Evolutionary conservation across 2,329 filamentous ascomycete genomes (phyloP).

Genomic region (Talaromyces sp.): DNA sequence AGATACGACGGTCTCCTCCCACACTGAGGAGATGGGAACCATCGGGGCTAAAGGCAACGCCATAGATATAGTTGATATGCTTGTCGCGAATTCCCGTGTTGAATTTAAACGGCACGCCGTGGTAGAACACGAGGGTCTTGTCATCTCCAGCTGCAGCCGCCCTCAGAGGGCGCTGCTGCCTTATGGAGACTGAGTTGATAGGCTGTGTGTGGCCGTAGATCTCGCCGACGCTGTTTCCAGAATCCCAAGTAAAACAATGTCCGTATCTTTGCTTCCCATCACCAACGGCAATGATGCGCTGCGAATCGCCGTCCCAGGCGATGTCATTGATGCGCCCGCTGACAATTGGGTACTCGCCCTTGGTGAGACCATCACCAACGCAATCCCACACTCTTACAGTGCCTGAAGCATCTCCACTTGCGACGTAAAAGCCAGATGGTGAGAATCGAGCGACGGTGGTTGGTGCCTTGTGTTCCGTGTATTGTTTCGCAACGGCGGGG

Average conservation of each 20-base stretch:
- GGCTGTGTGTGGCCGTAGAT: conserved; percentile 85
- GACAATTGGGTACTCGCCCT: conserved; percentile 92
- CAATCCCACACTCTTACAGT: conserved; percentile 87
- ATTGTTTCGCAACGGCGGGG: conserved; percentile 78
- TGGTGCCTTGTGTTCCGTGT: conserved; percentile 80
- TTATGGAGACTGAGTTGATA: conserved; percentile 86
- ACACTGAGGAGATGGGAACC: conserved; percentile 77
- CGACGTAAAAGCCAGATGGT: conserved; percentile 90
- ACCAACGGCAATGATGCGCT: conserved; percentile 92
- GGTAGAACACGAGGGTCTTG: conserved; percentile 81
- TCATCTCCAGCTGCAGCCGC: conserved; percentile 91
- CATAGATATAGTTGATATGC: conserved; percentile 86
- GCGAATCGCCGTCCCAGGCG: conserved; percentile 95
- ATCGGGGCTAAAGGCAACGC: conserved; percentile 83
- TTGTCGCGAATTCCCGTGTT: conserved; percentile 71
- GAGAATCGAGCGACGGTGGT: conserved; percentile 93
- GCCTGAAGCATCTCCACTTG: conserved; percentile 81
- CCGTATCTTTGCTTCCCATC: conserved; percentile 92
- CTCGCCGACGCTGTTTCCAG: conserved; percentile 92
- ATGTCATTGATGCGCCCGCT: conserved; percentile 93
- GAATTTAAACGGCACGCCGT: conserved; percentile 95
- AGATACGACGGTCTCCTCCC: conserved; percentile 86
- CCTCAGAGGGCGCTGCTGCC: conserved; percentile 81
- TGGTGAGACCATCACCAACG: conserved; percentile 78
- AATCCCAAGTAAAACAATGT: conserved; percentile 90